phyloP scores from a whole-genome alignment of 1,284 basidiomycete genomes.

The Pterulicium gracile region DNA sequence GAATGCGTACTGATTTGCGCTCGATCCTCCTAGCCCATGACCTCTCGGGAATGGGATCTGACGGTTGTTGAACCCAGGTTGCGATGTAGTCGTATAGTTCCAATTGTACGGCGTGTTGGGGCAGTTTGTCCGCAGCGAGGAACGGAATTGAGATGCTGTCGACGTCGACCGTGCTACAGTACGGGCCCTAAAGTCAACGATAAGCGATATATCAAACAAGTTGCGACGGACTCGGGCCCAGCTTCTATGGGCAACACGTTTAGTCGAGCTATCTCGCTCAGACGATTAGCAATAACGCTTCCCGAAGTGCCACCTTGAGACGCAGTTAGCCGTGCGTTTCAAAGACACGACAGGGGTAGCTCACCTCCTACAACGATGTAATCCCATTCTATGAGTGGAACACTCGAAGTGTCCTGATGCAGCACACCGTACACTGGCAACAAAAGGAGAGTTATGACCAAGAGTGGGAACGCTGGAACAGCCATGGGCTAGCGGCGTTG shows the following conservation, averaged over 20 bases:
- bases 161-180: neutral
- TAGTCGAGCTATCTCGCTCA: neutral
- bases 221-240: neutral
- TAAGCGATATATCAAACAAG: neutral
- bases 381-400: neutral
- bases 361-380: neutral
- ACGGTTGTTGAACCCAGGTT: slow-evolving; percentile 17
- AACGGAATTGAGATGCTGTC: neutral
- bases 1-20: slow-evolving; percentile 22
- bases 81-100: slow-evolving; percentile 21
- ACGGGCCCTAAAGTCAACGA: neutral
- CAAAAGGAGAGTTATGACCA: too few relatives aligned
- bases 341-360: neutral
- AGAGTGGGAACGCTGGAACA: too few relatives aligned
- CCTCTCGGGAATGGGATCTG: slow-evolving; percentile 19
- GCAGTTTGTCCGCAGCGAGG: neutral
- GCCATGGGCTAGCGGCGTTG: too few relatives aligned
- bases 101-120: slow-evolving; percentile 13
- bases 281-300: neutral
- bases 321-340: neutral
- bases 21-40: slow-evolving; percentile 21
- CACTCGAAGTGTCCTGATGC: too few relatives aligned
- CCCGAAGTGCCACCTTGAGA: neutral
- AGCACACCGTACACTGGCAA: too few relatives aligned
- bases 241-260: neutral